Evolutionary conservation across 1,139 yeast species (phyloP), one percentile per base, ranked within the genome.

Genomic region (Maudiozyma humilis): DNA sequence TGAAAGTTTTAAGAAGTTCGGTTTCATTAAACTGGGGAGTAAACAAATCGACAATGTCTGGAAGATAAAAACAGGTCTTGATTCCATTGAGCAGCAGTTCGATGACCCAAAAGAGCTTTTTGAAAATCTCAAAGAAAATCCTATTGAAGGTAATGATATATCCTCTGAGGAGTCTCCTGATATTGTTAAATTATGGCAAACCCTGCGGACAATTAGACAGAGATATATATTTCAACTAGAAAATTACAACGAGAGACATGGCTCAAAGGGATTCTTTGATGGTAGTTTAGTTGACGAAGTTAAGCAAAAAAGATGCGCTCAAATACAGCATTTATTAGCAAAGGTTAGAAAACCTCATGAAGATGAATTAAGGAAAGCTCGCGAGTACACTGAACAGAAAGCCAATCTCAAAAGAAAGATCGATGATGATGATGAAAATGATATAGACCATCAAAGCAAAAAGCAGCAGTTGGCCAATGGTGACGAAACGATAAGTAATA

Each of bases 11-110:
- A 59, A 58, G 42, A 55, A 57, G 41, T 60, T 60, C 44, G 63
- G 64, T 0, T 60, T 60, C 42, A 50, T 60, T 7, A 54, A 51
- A 42, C 43, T 61, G 20, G 65, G 65, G 20, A 59, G 59, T 42
- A 61, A 60, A 43, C 51, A 53, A 32, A 49, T 61, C 3, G 60
- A 47, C 40, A 56, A 51, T 42, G 53, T 57, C 8, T 61, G 65
- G 65, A 61, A 60, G 37, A 52, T 54, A 3, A 44, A 47, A 7
- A 55, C 57, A 19, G 64, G 64, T 3, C 42, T 61, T 10, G 55
- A 54, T 18, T 38, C 44, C 8, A 49, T 56, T n/a, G 38, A 44
- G 18, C 43, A 35, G 4, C 41, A 40, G 25, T 36, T 44, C 2
- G 36, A 29, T 6, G 46, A 47, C 38, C 52, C 60, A 3, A 36